These are phyloP conservation scores for Gossypium laxum DNA, from an alignment of 441 rosid genomes.

Conservation along the genomic window DNA sequence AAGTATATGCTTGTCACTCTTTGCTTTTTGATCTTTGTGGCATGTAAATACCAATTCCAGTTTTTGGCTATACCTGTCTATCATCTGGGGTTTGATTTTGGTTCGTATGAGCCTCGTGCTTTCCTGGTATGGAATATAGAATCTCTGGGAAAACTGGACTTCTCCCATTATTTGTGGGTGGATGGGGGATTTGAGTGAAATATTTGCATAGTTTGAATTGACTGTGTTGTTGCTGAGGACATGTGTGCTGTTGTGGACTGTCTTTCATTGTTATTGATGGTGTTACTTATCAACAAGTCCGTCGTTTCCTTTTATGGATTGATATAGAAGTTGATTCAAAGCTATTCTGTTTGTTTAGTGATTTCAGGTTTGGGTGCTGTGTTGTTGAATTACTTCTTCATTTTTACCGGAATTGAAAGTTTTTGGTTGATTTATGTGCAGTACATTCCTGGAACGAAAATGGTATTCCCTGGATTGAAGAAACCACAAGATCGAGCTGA, in stretches of 20 bases:
- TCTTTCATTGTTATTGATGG: neutral
- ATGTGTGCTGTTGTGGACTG: neutral
- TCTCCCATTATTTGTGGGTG: too few species aligned
- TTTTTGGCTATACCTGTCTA: neutral
- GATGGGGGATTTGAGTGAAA: neutral
- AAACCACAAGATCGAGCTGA: constrained; percentile 53
- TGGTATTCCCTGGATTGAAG: constrained; percentile 56
- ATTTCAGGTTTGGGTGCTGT: neutral
- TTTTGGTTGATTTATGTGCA: constrained; percentile 7
- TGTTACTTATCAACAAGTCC: neutral
- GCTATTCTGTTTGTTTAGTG: neutral
- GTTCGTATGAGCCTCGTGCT: too few species aligned
- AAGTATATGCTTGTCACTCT: too few species aligned
- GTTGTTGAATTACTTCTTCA: neutral
- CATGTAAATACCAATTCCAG: neutral
- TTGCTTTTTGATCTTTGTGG: neutral
- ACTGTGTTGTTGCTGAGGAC: neutral
- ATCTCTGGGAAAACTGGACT: too few species aligned
- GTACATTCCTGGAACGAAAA: constrained; percentile 55
- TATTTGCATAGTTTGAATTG: neutral
- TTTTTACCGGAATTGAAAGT: neutral
- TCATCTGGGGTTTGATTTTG: neutral
- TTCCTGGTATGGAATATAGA: too few species aligned
- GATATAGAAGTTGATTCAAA: neutral
- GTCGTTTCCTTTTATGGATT: neutral